Conservation (phyloP, 805 yeast species). For the Metschnikowia anglica region DNA sequence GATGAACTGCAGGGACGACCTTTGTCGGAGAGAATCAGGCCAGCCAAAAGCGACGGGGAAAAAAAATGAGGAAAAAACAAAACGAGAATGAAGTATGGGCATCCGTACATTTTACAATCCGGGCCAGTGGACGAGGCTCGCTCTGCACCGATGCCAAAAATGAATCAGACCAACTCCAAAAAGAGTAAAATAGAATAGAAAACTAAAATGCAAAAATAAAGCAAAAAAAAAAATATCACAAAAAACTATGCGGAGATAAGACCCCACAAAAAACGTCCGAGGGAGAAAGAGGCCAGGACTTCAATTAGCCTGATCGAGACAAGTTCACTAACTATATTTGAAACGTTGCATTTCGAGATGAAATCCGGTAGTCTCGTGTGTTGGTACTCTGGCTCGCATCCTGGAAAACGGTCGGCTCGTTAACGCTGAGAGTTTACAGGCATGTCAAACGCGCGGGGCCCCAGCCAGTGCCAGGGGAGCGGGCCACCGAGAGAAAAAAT, state of each 20-base stretch:
- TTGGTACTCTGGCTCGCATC: too few relatives aligned
- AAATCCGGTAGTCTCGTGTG: too few relatives aligned
- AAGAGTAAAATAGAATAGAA: too few relatives aligned
- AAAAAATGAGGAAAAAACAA: neutral
- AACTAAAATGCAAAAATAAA: too few relatives aligned
- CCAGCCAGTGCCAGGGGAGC: neutral
- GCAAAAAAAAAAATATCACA: too few relatives aligned
- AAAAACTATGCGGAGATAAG: too few relatives aligned
- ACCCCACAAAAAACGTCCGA: too few relatives aligned
- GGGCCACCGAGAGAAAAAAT: neutral
- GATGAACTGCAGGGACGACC: constrained; percentile 7
- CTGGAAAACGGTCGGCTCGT: neutral
- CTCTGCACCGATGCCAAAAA: neutral
- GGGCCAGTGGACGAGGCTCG: neutral
- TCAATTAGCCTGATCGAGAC: too few relatives aligned
- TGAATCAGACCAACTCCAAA: too few relatives aligned
- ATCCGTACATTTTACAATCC: neutral
- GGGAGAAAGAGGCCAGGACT: too few relatives aligned
- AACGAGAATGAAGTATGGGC: neutral
- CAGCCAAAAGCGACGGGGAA: neutral
- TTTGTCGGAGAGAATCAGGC: neutral
- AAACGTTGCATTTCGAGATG: too few relatives aligned
- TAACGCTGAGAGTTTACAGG: neutral
- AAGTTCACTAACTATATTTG: neutral
- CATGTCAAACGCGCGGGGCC: too few relatives aligned